Evolutionary conservation across 371 early-diverging fungal species (phyloP), one percentile per base, ranked within the genome.

Genomic region (Syncephalis plumigaleata): DNA sequence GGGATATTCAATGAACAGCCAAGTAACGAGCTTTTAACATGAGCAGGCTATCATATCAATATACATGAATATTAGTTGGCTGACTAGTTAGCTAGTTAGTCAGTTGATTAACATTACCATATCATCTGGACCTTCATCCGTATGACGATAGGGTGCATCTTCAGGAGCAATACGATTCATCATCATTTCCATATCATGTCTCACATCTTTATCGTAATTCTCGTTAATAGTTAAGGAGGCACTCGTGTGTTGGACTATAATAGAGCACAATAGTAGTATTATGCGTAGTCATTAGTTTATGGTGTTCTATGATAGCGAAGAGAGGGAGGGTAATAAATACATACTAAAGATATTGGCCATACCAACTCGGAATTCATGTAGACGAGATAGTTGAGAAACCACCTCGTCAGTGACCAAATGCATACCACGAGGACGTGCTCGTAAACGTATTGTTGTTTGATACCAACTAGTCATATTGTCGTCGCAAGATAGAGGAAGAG

Each of bases 201-300:
- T 64, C n/a, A 84, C 87, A 50, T 83, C 84, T 15, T 77, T 70
- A 56, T 84, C 88, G 9, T 57, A 70, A 49, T 90, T 90, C 58
- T 91, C 91, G 55, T 91, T 90, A 37, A 93, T 57, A 49, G 84
- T 81, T 15, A 91, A 60, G 0, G 88, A 86, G 0, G 91, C 91
- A 23, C 87, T 84, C 1, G 87, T 92, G 55, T 91, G 93, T 58
- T 89, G 84, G 44, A 91, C 79, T 83, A n/a, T n/a, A n/a, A n/a
- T n/a, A n/a, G 52, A 8, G 18, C 16, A 43, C 38, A 31, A 45
- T 22, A 13, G 11, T 24, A 17, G 40, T 8, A 43, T n/a, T n/a
- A n/a, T n/a, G n/a, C n/a, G n/a, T n/a, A n/a, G n/a, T 3, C 36
- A 43, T 24, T 3, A 8, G 11, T 5, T 9, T 0, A 18, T 18